Base-by-base conservation (phyloP, 805 yeast species). In the Scheffersomyces ergatensis region DNA sequence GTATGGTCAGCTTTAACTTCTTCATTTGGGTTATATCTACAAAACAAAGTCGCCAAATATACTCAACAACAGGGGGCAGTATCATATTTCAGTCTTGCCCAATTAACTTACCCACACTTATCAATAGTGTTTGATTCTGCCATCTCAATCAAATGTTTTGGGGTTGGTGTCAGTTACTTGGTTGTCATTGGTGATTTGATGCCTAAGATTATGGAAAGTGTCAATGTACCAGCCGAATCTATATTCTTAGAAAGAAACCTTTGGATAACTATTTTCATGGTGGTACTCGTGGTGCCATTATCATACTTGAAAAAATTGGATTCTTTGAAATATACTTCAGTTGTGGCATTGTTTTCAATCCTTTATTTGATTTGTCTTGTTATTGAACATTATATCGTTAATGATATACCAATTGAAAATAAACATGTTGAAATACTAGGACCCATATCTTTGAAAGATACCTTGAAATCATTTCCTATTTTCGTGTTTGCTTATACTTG, bases 401-500 rank as follows among this genome's bases (percentile, higher is more conserved):
- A 58, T 2, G 63, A 55, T 35, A 39, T 50, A 18, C 51, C 57
- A 2, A 37, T 43, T 5, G 51, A 48, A 3, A 26, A 42, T 7
- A 39, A 42, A 19, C 38, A 47, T n/a, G 45, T 63, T 13, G 57
- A 51, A 33, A 55, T 53, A 47, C 52, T 67, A 36, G 77, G 77
- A 36, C 77, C 76, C 33, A 70, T 67, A 20, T 62, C 57, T 4
- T 42, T 61, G 50, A 58, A 52, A 56, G 61, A 35, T 48, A 74
- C 59, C 6, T 63, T 83, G 43, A 73, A 84, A 18, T 79, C 89
- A 6, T 82, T 86, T 52, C 85, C 87, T 19, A 82, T 86, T 41
- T 76, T 85, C 27, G 82, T 86, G 12, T 83, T 86, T 61, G 93
- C 95, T 1, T 86, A 76, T 60, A 85, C 92, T 0, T 89, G 93